Conservation (phyloP, 495 filamentous ascomycete genomes). For the Clavariopsis aquatica region DNA sequence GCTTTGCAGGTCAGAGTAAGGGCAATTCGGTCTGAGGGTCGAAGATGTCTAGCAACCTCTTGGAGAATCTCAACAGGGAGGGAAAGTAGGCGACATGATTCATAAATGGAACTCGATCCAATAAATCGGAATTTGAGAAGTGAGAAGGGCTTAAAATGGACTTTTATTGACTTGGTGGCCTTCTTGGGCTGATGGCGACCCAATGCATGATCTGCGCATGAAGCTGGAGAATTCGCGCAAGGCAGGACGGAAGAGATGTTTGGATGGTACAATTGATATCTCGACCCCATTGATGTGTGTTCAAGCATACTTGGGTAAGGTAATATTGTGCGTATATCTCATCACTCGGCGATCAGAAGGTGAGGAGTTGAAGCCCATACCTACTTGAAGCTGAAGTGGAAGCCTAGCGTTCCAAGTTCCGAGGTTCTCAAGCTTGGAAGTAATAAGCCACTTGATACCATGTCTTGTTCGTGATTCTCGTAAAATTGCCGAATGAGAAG, state of each 20-base stretch:
- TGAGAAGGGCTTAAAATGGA: neutral
- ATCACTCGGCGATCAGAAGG: neutral
- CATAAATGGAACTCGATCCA: neutral
- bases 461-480: neutral
- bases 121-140: neutral
- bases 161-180: neutral
- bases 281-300: neutral
- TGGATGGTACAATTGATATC: neutral
- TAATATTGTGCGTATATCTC: neutral
- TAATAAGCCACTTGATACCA: neutral
- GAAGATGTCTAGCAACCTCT: constrained; percentile 6
- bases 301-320: neutral
- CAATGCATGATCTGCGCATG: neutral
- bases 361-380: no score
- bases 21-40: neutral
- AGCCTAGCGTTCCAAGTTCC: no score
- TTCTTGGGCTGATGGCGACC: neutral
- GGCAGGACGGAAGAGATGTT: neutral
- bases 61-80: constrained; percentile 12
- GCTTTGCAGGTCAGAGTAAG: constrained; percentile 16
- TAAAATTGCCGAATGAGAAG: neutral
- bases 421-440: no score
- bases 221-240: neutral
- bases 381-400: no score
- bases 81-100: constrained; percentile 2